Conservation (phyloP, 371 early-diverging fungal genomes). For the Syncephalastrum monosporum region DNA sequence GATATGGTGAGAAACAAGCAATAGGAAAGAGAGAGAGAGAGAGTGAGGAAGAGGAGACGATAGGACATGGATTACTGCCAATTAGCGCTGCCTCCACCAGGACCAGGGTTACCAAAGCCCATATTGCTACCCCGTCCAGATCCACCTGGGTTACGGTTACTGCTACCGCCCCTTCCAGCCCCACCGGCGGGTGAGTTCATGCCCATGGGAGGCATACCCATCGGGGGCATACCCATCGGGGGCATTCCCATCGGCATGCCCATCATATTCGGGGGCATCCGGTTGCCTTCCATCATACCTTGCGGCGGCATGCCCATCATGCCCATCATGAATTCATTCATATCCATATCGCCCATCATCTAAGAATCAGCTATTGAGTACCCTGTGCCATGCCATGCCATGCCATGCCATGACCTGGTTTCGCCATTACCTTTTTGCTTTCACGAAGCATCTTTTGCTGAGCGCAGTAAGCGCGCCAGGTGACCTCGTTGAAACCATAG, state of each 20-base stretch:
- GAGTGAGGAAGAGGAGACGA: too few relatives aligned
- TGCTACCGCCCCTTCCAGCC: constrained; percentile 3
- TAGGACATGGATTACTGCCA: too few relatives aligned
- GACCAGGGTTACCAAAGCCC: too few relatives aligned
- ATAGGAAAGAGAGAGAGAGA: too few relatives aligned
- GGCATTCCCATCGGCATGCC: constrained; percentile 18
- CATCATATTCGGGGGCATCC: constrained; percentile 21
- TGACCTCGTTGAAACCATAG: constrained; percentile 95
- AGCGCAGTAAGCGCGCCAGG: constrained; percentile 90
- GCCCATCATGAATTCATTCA: constrained; percentile 49
- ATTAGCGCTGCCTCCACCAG: too few relatives aligned
- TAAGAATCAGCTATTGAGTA: constrained; percentile 1
- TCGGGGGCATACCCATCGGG: constrained; percentile 19
- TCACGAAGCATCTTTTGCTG: constrained; percentile 89
- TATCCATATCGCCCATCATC: constrained; percentile 46
- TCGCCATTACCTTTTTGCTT: constrained; percentile 35
- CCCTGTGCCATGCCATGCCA: neutral
- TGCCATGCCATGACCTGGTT: neutral
- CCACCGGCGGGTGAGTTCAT: constrained; percentile 13
- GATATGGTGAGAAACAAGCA: too few relatives aligned
- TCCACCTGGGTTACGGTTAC: too few relatives aligned
- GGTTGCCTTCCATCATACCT: constrained; percentile 80
- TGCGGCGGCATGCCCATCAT: constrained; percentile 68
- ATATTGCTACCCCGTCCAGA: too few relatives aligned
- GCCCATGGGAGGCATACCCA: constrained; percentile 16